Percentiles rank a stretch among this genome's conserved stretches.
Conservation (phyloP, 805 yeast species). For the Yamadazyma sp. region DNA sequence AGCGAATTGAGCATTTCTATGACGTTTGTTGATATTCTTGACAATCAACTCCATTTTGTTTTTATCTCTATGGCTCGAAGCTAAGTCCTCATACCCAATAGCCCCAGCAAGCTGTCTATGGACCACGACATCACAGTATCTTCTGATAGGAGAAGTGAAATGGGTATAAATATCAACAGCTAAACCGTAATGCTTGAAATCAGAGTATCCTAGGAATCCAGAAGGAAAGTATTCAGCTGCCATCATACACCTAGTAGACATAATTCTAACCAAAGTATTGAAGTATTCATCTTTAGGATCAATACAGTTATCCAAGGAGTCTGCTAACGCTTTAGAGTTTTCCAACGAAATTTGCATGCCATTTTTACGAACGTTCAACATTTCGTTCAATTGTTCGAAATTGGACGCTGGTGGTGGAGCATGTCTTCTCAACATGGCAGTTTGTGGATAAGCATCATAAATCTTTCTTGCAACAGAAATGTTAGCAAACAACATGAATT, state of each 20-base stretch:
- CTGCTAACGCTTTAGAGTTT: constrained; percentile 88
- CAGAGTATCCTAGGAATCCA: constrained; percentile 86
- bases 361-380: constrained; percentile 73
- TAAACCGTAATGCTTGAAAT: constrained; percentile 93
- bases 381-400: constrained; percentile 85
- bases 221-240: constrained; percentile 97
- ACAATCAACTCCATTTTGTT: constrained; percentile 85
- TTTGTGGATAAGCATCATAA: constrained; percentile 91
- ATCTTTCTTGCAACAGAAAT: constrained; percentile 93
- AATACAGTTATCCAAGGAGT: constrained; percentile 83
- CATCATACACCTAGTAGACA: constrained; percentile 99
- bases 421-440: constrained; percentile 97
- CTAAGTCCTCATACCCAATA: constrained; percentile 85
- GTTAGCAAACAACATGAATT: constrained; percentile 96
- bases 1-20: constrained; percentile 97
- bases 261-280: constrained; percentile 88
- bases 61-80: constrained; percentile 82
- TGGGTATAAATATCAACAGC: constrained; percentile 98
- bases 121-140: constrained; percentile 97
- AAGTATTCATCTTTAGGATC: constrained; percentile 86
- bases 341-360: constrained; percentile 74
- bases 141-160: constrained; percentile 96
- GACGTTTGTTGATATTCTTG: constrained; percentile 87
- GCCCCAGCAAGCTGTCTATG: constrained; percentile 99
- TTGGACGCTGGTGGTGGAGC: constrained; percentile 96